Base-by-base conservation (phyloP, 2,329 filamentous ascomycete species). In the Diplodia scrobiculata region DNA sequence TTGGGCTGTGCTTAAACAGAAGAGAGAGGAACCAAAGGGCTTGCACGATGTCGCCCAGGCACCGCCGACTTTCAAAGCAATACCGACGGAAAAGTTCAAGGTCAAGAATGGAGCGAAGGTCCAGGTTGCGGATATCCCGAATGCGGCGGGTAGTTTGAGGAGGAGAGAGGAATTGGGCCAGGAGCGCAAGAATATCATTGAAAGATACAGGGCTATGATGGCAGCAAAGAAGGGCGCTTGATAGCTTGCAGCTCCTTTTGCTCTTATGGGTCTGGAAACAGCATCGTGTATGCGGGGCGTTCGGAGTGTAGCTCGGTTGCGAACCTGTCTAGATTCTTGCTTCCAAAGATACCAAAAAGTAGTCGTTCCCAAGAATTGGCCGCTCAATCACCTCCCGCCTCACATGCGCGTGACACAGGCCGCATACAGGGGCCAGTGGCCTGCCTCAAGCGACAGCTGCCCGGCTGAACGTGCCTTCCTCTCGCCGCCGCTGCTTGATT, bases 151-250 rank as follows among this genome's bases (percentile, higher is more conserved):
- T 14, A 91, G 89, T 81, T 79, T 93, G 78, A 84, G 88, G 73
- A 83, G 86, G 75, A 83, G 89, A 76, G 90, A 92, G 73, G 89
- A 92, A 78, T 74, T 94, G 67, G 87, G 88, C n/a, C 84, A 81
- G 59, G 86, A 89, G 71, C 83, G 91, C 69, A 83, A 83, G 74
- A 86, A 84, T 65, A 87, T 93, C n/a, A 87, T 94, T 66, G 88
- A 90, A 70, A 83, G 86, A 51, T 94, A 94, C 75, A 81, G 91
- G 68, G 55, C 48, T 1, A 66, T 66, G 65, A 66, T 66, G 65
- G 48, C 36, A 4, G 54, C 54, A 25, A 66, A 54, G 48, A 54
- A 55, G 9, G 34, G 11, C 9, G 48, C 19, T 41, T 63, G 58
- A 63, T 19, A n/a, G 21, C 11, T 4, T 50, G 32, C 29, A 19